phyloP scores from a whole-genome alignment of 2,329 filamentous ascomycete species.

The Scytalidium lignicola region DNA sequence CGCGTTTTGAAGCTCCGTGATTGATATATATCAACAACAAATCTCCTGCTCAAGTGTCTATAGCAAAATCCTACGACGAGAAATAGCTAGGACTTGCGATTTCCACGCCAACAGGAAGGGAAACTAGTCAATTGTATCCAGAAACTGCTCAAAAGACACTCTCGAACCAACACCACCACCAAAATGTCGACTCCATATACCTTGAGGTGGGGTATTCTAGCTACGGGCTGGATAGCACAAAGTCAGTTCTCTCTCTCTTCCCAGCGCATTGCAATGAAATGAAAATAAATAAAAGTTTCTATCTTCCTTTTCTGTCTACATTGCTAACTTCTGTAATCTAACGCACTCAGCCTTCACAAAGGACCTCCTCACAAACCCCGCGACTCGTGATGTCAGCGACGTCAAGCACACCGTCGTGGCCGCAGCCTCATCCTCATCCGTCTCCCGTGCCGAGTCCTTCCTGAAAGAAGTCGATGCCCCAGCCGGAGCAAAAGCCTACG shows the following conservation, averaged over 20 bases:
- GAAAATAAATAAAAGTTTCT: too few relatives aligned
- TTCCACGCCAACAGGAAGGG: too few relatives aligned
- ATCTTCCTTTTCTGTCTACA: neutral
- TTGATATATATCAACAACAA: too few relatives aligned
- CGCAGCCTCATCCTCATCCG: conserved; percentile 59
- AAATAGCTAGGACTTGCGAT: too few relatives aligned
- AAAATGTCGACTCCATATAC: conserved; percentile 23
- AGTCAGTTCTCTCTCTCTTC: conserved; percentile 14
- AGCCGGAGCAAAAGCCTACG: conserved; percentile 55
- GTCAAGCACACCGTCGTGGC: conserved; percentile 58
- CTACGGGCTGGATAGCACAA: conserved; percentile 32
- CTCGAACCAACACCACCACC: neutral
- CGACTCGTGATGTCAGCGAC: conserved; percentile 52
- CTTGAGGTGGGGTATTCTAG: conserved; percentile 29
- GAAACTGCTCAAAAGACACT: neutral
- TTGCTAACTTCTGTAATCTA: too few relatives aligned
- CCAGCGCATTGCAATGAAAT: neutral
- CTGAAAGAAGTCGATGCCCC: conserved; percentile 52
- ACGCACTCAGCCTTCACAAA: conserved; percentile 45
- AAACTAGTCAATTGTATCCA: neutral
- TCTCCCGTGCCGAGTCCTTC: conserved; percentile 55
- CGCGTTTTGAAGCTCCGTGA: too few relatives aligned
- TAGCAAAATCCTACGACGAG: too few relatives aligned
- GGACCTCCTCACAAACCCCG: conserved; percentile 59
- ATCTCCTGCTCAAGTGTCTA: too few relatives aligned